Evolutionary conservation across 495 filamentous ascomycete species (phyloP), one percentile per base, ranked within the genome.

Genomic region (Aspergillus olivimuriae): DNA sequence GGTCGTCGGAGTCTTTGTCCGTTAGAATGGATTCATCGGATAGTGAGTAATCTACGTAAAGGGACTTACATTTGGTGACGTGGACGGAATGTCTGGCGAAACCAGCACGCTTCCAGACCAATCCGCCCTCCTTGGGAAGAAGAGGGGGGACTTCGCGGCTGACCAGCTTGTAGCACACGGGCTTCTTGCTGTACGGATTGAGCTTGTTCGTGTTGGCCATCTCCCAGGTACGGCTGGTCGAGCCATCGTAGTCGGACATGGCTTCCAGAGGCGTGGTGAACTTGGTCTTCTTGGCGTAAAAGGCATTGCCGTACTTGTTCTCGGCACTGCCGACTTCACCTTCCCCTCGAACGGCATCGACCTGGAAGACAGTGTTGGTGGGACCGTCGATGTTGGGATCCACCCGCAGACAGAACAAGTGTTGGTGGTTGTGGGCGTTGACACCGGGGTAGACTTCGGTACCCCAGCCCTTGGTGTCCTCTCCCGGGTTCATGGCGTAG

Each of bases 251-350:
- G 58, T 95, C 85, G 28, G 81, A 82, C 63, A 80, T 78, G 2
- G 82, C 74, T 55, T 88, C 80, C n/a, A 66, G 69, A 2, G 84
- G 77, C 0, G 80, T 95, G 18, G 68, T 78, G 56, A 84, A 84
- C 65, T 86, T 87, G 39, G 84, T 94, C 65, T 86, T 87, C 60
- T 86, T 80, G n/a, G 85, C 85, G 57, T 85, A 90, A 65, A 95
- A 95, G n/a, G 84, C 89, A 61, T 95, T 95, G 28, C 91, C 91
- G 61, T 94, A 91, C 43, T 74, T 82, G 69, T 96, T 95, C 63
- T 94, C 87, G 6, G 74, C 67, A 47, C 80, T 84, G 20, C 88
- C 89, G 4, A 89, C 82, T 24, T 83, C 80, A 0, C 79, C 87
- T 0, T 78, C 65, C 0, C 79, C 79, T 2, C 73, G 67, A 4